These are phyloP conservation scores for Xanthoceras sorbifolium DNA, from an alignment of 345 rosid species.

Conservation along the genomic window DNA sequence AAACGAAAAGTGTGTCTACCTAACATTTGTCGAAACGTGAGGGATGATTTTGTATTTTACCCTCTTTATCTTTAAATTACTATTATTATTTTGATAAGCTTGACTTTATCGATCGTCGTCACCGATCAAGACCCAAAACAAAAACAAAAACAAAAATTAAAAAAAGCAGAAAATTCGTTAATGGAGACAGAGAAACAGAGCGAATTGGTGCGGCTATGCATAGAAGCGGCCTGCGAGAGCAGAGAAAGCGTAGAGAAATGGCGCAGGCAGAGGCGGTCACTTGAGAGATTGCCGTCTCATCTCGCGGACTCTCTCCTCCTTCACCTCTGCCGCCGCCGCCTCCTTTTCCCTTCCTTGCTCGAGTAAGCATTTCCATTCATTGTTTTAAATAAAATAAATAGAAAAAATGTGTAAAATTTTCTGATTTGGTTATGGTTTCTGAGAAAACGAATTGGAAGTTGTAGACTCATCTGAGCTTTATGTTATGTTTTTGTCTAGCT, in stretches of 20 bases:
- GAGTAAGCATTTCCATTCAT: constrained; percentile 46
- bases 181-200: constrained; percentile 41
- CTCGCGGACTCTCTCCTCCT: constrained; percentile 79
- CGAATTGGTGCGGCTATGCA: constrained; percentile 59
- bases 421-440: neutral
- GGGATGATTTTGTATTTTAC: neutral
- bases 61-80: neutral
- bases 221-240: constrained; percentile 72
- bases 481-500: neutral
- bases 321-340: constrained; percentile 63
- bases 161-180: neutral
- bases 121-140: neutral
- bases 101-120: neutral
- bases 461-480: neutral
- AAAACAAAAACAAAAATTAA: constrained; percentile 6
- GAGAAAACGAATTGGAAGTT: neutral
- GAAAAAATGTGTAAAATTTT: neutral
- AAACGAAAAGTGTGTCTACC: neutral
- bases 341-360: constrained; percentile 87
- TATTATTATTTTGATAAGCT: neutral
- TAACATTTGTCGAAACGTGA: too few species aligned
- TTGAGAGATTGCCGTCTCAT: constrained; percentile 70
- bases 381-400: neutral
- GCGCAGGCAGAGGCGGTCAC: constrained; percentile 74
- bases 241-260: constrained; percentile 64